A percentile compares a stretch with the other conserved stretches of the same genome.
phyloP scores from a whole-genome alignment of 2,329 filamentous ascomycete species.

The Sporothrix pseudoabietina region DNA sequence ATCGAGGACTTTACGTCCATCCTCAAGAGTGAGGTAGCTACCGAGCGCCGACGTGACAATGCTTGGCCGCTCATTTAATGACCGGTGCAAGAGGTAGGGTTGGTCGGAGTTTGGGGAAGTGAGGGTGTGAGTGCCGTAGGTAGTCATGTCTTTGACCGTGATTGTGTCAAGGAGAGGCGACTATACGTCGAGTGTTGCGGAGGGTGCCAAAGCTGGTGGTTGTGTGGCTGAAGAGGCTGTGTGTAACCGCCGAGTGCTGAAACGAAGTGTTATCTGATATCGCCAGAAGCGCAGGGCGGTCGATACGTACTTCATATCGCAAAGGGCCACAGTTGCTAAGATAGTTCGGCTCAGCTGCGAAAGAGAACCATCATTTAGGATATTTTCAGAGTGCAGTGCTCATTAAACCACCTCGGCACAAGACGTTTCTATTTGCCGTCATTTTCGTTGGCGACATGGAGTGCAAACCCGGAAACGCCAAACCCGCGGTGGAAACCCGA shows the following conservation, averaged over 20 bases:
- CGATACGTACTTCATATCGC: background rate
- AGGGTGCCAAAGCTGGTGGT: background rate
- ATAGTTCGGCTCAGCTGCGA: background rate
- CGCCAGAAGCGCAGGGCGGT: background rate
- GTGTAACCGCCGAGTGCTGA: background rate
- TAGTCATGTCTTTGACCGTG: background rate
- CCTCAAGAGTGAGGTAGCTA: slow-evolving; percentile 27
- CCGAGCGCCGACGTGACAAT: slow-evolving; percentile 10
- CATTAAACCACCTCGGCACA: background rate
- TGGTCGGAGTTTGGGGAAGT: background rate
- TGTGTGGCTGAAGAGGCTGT: background rate
- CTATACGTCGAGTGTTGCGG: background rate
- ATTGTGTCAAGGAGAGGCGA: background rate
- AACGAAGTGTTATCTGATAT: slow-evolving; percentile 8
- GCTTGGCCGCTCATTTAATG: slow-evolving; percentile 21
- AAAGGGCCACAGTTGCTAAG: background rate
- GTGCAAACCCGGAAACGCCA: background rate
- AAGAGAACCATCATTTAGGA: background rate
- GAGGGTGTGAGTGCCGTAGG: background rate
- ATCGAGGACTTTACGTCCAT: slow-evolving; percentile 66
- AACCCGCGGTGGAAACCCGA: background rate
- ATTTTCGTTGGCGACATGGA: background rate
- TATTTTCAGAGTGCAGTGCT: background rate
- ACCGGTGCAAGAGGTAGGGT: slow-evolving; percentile 30
- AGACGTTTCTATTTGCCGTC: background rate